Evolutionary conservation across 495 filamentous ascomycete species (phyloP).

Genomic region (Terfezia boudieri): DNA sequence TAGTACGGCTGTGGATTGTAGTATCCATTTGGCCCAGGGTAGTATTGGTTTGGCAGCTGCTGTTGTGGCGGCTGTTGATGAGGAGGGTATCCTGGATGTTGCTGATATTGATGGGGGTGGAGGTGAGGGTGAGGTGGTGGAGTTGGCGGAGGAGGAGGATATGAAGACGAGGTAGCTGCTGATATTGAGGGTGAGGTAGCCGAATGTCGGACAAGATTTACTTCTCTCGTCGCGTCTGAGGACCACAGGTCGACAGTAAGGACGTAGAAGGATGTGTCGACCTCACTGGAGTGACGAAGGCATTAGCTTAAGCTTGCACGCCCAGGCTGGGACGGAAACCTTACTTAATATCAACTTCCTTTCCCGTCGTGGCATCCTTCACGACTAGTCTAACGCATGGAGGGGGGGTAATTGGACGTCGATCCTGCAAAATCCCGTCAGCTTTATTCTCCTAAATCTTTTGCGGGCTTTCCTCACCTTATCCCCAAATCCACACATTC

Average conservation of each 20-base stretch:
- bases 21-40: constrained; percentile 20
- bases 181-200: constrained; percentile 76
- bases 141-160: constrained; percentile 26
- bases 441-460: constrained; percentile 4
- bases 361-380: constrained; percentile 52
- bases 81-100: constrained; percentile 22
- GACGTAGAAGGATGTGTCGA: constrained; percentile 77
- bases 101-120: constrained; percentile 21
- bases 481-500: constrained; percentile 98
- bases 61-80: constrained; percentile 20
- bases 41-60: constrained; percentile 21
- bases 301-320: background rate
- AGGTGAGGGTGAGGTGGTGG: constrained; percentile 23
- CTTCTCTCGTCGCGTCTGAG: constrained; percentile 60
- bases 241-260: constrained; percentile 87
- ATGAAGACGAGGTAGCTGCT: constrained; percentile 56
- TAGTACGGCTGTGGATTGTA: constrained; percentile 6
- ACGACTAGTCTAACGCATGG: constrained; percentile 77
- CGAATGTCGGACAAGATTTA: constrained; percentile 81
- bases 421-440: constrained; percentile 39
- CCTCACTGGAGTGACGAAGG: constrained; percentile 28
- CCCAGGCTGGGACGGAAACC: constrained; percentile 10
- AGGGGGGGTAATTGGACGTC: constrained; percentile 85
- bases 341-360: constrained; percentile 78
- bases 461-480: constrained; percentile 37